Conservation (phyloP, 2,329 filamentous ascomycete genomes). For the Nigrospora sphaerica region DNA sequence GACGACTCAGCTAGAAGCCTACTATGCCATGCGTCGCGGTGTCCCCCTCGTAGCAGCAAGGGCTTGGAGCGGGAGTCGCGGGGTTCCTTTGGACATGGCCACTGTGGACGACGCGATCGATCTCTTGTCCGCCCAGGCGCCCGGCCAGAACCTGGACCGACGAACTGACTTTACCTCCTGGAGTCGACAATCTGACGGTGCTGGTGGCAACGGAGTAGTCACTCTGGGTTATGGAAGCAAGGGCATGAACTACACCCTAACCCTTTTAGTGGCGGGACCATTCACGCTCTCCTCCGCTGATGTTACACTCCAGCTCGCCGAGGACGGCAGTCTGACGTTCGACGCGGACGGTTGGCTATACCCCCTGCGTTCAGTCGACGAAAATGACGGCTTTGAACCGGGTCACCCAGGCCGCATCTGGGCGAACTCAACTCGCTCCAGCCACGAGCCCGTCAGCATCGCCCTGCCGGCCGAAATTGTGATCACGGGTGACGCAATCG, state of each 20-base stretch:
- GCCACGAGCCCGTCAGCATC: conserved; percentile 32
- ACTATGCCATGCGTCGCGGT: conserved; percentile 36
- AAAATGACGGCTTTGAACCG: conserved; percentile 35
- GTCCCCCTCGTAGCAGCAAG: conserved; percentile 34
- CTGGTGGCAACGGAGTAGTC: conserved; percentile 3
- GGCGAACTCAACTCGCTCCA: conserved; percentile 37
- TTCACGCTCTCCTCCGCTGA: conserved; percentile 38
- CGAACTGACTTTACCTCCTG: conserved; percentile 22
- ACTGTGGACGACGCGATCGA: conserved; percentile 25
- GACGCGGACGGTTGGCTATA: conserved; percentile 35
- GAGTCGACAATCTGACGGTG: conserved; percentile 10
- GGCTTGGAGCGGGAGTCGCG: conserved; percentile 32
- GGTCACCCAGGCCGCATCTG: conserved; percentile 44
- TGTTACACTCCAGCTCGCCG: conserved; percentile 28
- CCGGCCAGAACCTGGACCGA: conserved; percentile 37
- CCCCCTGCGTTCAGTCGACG: conserved; percentile 37
- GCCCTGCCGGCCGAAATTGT: conserved; percentile 24
- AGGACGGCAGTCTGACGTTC: conserved; percentile 30
- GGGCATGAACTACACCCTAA: conserved; percentile 37
- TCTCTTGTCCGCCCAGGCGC: conserved; percentile 27
- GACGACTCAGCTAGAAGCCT: conserved; percentile 38
- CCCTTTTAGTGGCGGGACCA: conserved; percentile 26
- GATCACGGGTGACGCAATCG: conserved; percentile 34
- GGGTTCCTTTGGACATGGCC: conserved; percentile 18
- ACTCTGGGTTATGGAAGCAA: conserved; percentile 29